Base-by-base conservation (phyloP, 2,329 filamentous ascomycete species). In the Tolypocladium sp. region DNA sequence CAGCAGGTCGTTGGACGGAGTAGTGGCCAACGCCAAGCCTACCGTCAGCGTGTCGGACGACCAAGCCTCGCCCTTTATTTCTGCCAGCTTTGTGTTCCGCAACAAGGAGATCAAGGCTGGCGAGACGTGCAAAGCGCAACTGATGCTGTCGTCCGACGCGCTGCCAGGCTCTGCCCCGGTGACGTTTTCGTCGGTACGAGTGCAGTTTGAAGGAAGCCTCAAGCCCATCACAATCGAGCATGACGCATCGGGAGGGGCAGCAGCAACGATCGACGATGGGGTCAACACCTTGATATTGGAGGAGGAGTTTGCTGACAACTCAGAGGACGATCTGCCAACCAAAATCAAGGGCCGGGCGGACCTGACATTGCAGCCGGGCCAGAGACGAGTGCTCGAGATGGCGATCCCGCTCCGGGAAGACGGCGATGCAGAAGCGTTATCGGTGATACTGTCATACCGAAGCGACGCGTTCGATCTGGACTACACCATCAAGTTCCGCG, bases 321-420 rank as follows among this genome's bases (percentile, higher is more conserved):
- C 56, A 5, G 44, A 67, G 41, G 63, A 68, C n/a, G 70, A 69
- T 6, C 54, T 71, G n/a, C 66, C 71, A 3, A 65, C 68, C 9
- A 63, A 78, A 54, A 74, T 87, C 57, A 71, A 74, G 44, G 88
- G 88, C 1, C 67, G 74, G 13, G 81, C 82, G 10, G 79, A 92
- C 69, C 73, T 97, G 58, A 84, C 79, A 0, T 73, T 97, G 51
- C 71, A 74, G 13, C 83, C 91, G 17, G 86, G 85, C 0, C 82
- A 89, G 61, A 88, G 81, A 10, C 85, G 83, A 57, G 83, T 92
- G 1, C 88, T 90, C 62, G 84, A 89, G 65, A 80, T 96, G 65
- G 82, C 81, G 10, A 82, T 91, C 60, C 83, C 87, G 2, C 81
- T 96, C 20, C 85, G 91, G 60, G 92, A 97, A 72, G 85, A 92